These are phyloP conservation scores for Testicularia cyperi DNA, from an alignment of 1,284 basidiomycete genomes.

Conservation along the genomic window DNA sequence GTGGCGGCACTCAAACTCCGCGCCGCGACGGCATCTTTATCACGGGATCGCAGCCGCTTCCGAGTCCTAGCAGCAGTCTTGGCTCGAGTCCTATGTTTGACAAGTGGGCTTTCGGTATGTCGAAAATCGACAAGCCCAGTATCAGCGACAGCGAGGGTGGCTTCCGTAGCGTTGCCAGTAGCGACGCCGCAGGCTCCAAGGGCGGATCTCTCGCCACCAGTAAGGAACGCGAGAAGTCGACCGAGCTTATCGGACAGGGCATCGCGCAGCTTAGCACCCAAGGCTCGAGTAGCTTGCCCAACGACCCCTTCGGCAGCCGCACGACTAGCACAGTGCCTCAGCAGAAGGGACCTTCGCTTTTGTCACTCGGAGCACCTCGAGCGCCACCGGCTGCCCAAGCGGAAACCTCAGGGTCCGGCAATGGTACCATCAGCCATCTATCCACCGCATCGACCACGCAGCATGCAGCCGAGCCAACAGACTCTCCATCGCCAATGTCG, in stretches of 20 bases:
- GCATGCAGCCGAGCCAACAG: constrained; percentile 43
- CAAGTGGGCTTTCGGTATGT: constrained; percentile 90
- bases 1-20: constrained; percentile 96
- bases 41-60: constrained; percentile 89
- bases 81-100: constrained; percentile 80
- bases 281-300: constrained; percentile 56
- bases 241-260: constrained; percentile 65
- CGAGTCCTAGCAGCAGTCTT: constrained; percentile 73
- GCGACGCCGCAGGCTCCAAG: constrained; percentile 39
- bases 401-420: constrained; percentile 2
- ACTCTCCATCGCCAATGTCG: constrained; percentile 44
- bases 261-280: constrained; percentile 71
- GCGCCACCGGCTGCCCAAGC: constrained; percentile 10
- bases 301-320: constrained; percentile 66
- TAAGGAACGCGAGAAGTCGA: constrained; percentile 62
- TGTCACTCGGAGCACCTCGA: constrained; percentile 66
- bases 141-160: constrained; percentile 39
- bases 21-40: constrained; percentile 84
- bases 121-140: constrained; percentile 62
- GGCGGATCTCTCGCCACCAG: constrained; percentile 27
- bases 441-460: constrained; percentile 4
- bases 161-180: constrained; percentile 37
- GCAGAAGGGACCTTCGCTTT: constrained; percentile 72
- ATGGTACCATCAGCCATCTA: too few species aligned
- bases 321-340: constrained; percentile 60